Conservation (phyloP, 495 filamentous ascomycete species). For the Chaetomium cochliodes region DNA sequence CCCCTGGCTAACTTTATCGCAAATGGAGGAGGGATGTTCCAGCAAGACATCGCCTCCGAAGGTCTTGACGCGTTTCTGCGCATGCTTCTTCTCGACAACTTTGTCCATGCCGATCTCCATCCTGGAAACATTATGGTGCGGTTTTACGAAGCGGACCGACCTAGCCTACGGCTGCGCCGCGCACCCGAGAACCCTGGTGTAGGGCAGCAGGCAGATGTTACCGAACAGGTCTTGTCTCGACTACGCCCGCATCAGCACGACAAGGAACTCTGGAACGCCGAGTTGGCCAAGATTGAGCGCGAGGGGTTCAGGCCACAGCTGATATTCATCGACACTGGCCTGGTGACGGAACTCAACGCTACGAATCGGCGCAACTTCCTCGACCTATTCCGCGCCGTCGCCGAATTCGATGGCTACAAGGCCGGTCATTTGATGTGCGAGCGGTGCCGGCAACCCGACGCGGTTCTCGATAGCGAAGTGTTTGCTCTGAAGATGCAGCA, state of each 20-base stretch:
- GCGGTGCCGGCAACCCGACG: conserved; percentile 84
- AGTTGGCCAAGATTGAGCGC: conserved; percentile 73
- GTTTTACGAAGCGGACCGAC: conserved; percentile 81
- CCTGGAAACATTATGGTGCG: conserved; percentile 99
- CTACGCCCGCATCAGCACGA: conserved; percentile 69
- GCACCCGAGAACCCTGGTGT: conserved; percentile 42
- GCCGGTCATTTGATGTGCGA: conserved; percentile 96
- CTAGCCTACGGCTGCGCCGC: conserved; percentile 49
- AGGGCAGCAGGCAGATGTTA: conserved; percentile 68
- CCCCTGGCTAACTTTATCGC: conserved; percentile 86
- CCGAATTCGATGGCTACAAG: conserved; percentile 95
- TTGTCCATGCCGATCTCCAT: conserved; percentile 97
- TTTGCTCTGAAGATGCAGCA: conserved; percentile 97
- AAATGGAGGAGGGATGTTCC: conserved; percentile 88
- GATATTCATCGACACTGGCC: conserved; percentile 95
- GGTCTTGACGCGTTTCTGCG: conserved; percentile 96
- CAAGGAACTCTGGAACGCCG: conserved; percentile 62
- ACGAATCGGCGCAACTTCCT: conserved; percentile 88
- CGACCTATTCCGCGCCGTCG: conserved; percentile 91
- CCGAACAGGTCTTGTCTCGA: conserved; percentile 76
- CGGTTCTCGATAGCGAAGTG: conserved; percentile 80
- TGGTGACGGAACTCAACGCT: conserved; percentile 90
- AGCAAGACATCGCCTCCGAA: conserved; percentile 91
- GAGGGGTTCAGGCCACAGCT: conserved; percentile 93
- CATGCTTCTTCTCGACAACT: conserved; percentile 98